phyloP scores from a whole-genome alignment of 1,284 basidiomycete genomes.

The Neonothopanus nambi region DNA sequence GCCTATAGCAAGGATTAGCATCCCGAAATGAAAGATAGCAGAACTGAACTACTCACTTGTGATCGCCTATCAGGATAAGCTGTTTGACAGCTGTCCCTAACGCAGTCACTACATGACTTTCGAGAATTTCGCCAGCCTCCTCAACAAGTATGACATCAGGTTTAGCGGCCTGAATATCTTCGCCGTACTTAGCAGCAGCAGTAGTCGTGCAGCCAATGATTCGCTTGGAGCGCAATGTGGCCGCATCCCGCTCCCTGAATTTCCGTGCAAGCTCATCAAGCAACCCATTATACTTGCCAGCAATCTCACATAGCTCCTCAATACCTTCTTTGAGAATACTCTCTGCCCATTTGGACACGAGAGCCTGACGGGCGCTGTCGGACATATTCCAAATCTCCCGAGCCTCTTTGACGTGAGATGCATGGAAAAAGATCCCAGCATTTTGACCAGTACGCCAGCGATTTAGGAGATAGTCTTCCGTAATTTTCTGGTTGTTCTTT shows the following conservation, averaged over 20 bases:
- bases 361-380: conserved; percentile 28
- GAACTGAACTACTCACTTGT: conserved; percentile 48
- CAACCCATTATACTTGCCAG: conserved; percentile 42
- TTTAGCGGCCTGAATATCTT: conserved; percentile 42
- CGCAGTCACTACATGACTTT: conserved; percentile 64
- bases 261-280: conserved; percentile 38
- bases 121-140: conserved; percentile 71
- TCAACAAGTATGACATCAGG: conserved; percentile 62
- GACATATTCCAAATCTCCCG: conserved; percentile 47
- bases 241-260: conserved; percentile 36
- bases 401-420: conserved; percentile 27
- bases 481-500: conserved; percentile 35
- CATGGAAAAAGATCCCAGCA: conserved; percentile 40
- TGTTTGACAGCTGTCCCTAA: conserved; percentile 48
- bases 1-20: conserved; percentile 36
- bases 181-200: conserved; percentile 59
- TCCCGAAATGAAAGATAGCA: neutral
- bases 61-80: conserved; percentile 67
- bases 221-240: conserved; percentile 45
- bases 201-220: conserved; percentile 71
- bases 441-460: conserved; percentile 45
- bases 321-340: conserved; percentile 40
- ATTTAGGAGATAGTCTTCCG: conserved; percentile 41
- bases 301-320: conserved; percentile 35
- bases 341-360: conserved; percentile 40